These are phyloP conservation scores for Juglanconis juglandina DNA, from an alignment of 2,329 filamentous ascomycete species.

Conservation along the genomic window DNA sequence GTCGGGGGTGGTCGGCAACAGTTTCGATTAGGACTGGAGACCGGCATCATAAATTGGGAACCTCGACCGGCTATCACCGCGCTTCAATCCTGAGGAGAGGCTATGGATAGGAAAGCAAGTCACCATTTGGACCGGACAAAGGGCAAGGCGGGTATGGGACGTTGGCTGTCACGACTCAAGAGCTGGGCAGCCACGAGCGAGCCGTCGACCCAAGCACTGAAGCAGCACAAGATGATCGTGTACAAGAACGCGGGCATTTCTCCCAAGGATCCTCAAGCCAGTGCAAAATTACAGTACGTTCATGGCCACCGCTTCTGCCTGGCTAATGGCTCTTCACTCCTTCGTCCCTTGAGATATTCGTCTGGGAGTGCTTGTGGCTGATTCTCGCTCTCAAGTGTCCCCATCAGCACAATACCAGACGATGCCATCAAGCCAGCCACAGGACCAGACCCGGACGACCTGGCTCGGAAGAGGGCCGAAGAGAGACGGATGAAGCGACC, in stretches of 20 bases:
- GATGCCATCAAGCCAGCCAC: conserved; percentile 43
- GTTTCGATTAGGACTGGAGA: no score
- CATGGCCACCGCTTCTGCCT: not conserved
- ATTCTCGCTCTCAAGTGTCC: conserved; percentile 23
- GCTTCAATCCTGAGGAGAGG: no score
- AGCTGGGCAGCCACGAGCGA: conserved; percentile 48
- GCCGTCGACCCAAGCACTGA: conserved; percentile 47
- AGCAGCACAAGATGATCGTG: conserved; percentile 40
- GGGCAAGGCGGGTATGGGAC: conserved; percentile 26
- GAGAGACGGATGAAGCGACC: conserved; percentile 27
- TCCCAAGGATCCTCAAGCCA: conserved; percentile 40
- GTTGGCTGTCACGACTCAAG: conserved; percentile 43
- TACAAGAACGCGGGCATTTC: conserved; percentile 43
- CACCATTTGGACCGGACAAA: conserved; percentile 17
- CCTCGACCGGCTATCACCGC: no score
- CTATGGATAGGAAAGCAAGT: no score
- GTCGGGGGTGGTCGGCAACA: no score
- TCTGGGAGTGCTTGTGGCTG: not conserved
- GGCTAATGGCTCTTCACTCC: no score
- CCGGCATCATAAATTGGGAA: no score
- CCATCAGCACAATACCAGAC: conserved; percentile 41
- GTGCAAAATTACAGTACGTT: conserved; percentile 39
- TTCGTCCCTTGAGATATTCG: not conserved
- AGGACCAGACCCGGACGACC: conserved; percentile 45
- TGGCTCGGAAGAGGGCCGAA: conserved; percentile 32